phyloP scores from a whole-genome alignment of 2,329 filamentous ascomycete species.

The Neurospora sp. region DNA sequence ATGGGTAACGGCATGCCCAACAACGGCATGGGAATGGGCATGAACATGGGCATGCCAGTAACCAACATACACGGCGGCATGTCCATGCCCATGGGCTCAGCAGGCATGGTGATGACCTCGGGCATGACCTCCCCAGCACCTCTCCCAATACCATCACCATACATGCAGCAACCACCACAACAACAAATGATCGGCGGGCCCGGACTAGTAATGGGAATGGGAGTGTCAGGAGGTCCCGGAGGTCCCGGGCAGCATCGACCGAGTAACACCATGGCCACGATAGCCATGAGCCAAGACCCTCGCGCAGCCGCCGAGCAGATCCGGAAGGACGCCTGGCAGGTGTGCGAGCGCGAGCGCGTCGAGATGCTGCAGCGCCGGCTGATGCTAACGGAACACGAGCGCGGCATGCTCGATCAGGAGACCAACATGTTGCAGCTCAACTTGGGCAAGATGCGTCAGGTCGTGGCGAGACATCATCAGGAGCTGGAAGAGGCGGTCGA shows the following conservation, averaged over 20 bases:
- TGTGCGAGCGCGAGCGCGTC: conserved; percentile 11
- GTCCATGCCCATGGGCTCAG: not conserved
- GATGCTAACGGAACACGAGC: conserved; percentile 13
- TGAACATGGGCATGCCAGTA: not conserved
- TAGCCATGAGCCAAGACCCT: conserved; percentile 8
- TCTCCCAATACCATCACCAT: not conserved
- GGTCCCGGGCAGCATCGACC: not conserved
- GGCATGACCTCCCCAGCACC: not conserved
- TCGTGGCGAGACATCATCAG: conserved; percentile 1
- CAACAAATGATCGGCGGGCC: not conserved
- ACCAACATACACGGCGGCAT: not conserved
- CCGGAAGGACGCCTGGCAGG: conserved; percentile 13
- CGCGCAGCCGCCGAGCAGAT: conserved; percentile 13
- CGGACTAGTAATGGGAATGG: not conserved
- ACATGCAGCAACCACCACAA: not conserved
- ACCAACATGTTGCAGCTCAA: conserved; percentile 13
- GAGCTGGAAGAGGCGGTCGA: conserved; percentile 4
- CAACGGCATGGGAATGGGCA: not conserved
- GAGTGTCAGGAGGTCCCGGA: not conserved
- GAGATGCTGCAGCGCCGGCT: conserved; percentile 15
- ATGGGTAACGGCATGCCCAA: not conserved
- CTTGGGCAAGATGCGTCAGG: conserved; percentile 11
- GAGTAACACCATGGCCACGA: not conserved
- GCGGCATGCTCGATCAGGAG: conserved; percentile 14
- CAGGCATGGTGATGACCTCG: not conserved